A percentile compares a stretch with the other conserved stretches of the same genome.
Conservation (phyloP, 495 filamentous ascomycete genomes). For the Saxophila tyrrhenica region DNA sequence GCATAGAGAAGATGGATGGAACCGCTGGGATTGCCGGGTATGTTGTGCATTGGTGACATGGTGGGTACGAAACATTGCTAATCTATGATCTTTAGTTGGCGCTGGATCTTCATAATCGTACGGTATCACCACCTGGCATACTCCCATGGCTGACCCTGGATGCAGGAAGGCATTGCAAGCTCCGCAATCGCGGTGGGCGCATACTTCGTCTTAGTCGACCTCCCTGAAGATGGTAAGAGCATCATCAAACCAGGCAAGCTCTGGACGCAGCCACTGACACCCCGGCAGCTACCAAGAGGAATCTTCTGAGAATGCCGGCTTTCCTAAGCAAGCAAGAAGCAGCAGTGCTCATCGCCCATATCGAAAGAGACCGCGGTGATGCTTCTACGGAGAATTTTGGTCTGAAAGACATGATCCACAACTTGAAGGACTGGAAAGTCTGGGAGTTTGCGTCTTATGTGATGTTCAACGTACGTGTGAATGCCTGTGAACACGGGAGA, state of each 20-base stretch:
- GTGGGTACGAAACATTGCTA: no score
- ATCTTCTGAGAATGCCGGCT: slow-evolving; percentile 5
- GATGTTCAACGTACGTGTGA: not conserved
- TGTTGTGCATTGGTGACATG: no score
- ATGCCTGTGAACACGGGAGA: not conserved
- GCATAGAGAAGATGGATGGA: not conserved
- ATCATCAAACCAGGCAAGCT: not conserved
- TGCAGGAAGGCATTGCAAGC: slow-evolving; percentile 1
- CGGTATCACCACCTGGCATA: slow-evolving; percentile 1
- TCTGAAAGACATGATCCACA: not conserved
- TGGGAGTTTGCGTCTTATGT: slow-evolving; percentile 1
- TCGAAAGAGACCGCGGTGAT: slow-evolving; percentile 1
- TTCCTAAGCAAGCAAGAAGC: slow-evolving; percentile 1
- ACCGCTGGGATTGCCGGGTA: not conserved
- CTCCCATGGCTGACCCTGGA: not conserved
- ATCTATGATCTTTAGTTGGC: no score
- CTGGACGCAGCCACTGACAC: not conserved
- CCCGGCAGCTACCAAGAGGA: not conserved
- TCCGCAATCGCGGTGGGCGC: slow-evolving; percentile 32
- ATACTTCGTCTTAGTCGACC: slow-evolving; percentile 47
- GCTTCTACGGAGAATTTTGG: not conserved
- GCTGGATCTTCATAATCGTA: slow-evolving; percentile 7
- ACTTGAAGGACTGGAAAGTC: slow-evolving; percentile 2
- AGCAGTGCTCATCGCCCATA: not conserved
- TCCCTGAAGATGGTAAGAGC: slow-evolving; percentile 36